Percentiles rank a stretch among this genome's conserved stretches.
phyloP scores from a whole-genome alignment of 2,329 filamentous ascomycete genomes.

The Stachybotrys chartarum region DNA sequence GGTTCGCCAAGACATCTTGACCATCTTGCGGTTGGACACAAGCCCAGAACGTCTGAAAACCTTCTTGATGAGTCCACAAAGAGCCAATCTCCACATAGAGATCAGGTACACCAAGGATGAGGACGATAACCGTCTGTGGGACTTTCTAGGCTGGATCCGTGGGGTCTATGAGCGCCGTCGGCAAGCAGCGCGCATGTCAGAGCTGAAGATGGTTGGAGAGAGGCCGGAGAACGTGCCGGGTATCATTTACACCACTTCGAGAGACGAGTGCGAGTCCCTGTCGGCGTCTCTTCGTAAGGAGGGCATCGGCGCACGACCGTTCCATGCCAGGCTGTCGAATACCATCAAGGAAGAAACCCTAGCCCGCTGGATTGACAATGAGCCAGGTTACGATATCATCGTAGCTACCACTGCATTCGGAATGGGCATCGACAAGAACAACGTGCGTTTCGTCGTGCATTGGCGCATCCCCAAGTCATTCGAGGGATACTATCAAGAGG shows the following conservation, averaged over 20 bases:
- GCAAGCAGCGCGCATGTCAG: conserved; percentile 48
- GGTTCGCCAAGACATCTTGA: conserved; percentile 77
- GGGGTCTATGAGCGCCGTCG: conserved; percentile 63
- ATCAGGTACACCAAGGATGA: conserved; percentile 76
- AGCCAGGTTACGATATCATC: conserved; percentile 77
- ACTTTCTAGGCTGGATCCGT: conserved; percentile 72
- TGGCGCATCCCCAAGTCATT: conserved; percentile 93
- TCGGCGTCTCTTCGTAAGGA: conserved; percentile 58
- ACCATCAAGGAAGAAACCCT: conserved; percentile 66
- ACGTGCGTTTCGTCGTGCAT: conserved; percentile 90
- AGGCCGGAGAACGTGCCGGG: conserved; percentile 61
- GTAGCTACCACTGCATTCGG: conserved; percentile 94
- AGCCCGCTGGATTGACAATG: conserved; percentile 64
- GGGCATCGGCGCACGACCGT: conserved; percentile 66
- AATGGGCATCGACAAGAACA: conserved; percentile 95
- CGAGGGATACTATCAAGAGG: conserved; percentile 95
- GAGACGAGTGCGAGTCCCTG: conserved; percentile 67
- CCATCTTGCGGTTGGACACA: conserved; percentile 60
- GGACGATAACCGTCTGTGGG: conserved; percentile 60
- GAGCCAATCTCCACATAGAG: conserved; percentile 86
- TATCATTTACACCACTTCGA: conserved; percentile 73
- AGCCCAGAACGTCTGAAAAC: conserved; percentile 53
- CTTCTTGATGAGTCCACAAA: conserved; percentile 77
- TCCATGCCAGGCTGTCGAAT: conserved; percentile 63
- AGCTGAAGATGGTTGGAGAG: conserved; percentile 47